Evolutionary conservation across 192 early-diverging fungal species (phyloP).

Genomic region (Linnemannia exigua): DNA sequence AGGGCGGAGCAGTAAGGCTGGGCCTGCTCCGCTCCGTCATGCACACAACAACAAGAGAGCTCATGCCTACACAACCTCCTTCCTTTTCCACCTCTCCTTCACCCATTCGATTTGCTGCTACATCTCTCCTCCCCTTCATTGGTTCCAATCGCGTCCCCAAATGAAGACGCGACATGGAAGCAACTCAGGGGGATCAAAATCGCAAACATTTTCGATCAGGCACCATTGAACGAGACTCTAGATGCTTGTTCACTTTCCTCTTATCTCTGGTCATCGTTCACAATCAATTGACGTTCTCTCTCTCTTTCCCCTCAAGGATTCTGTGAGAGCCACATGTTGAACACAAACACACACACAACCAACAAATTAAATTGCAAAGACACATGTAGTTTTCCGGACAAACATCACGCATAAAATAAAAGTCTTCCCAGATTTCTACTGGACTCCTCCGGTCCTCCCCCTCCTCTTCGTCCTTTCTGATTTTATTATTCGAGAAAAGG

Average conservation of each 20-base stretch:
- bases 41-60: not conserved
- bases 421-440: not conserved
- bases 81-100: no score
- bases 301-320: no score
- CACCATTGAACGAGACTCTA: no score
- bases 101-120: not conserved
- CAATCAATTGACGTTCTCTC: no score
- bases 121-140: slow-evolving; percentile 5
- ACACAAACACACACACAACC: no score
- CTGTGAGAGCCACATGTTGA: no score
- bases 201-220: not conserved
- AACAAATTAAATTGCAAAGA: not conserved
- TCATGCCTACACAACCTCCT: not conserved
- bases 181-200: not conserved
- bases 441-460: not conserved
- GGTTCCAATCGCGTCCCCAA: not conserved
- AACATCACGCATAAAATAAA: no score
- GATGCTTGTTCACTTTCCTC: not conserved
- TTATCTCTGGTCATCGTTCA: not conserved
- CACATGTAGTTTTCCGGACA: not conserved
- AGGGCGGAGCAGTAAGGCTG: not conserved
- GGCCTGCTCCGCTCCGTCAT: not conserved
- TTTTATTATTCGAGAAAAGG: not conserved
- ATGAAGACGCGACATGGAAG: not conserved
- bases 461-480: no score